Base-by-base conservation (phyloP, 2,329 filamentous ascomycete species). In the Grosmannia serpens region DNA sequence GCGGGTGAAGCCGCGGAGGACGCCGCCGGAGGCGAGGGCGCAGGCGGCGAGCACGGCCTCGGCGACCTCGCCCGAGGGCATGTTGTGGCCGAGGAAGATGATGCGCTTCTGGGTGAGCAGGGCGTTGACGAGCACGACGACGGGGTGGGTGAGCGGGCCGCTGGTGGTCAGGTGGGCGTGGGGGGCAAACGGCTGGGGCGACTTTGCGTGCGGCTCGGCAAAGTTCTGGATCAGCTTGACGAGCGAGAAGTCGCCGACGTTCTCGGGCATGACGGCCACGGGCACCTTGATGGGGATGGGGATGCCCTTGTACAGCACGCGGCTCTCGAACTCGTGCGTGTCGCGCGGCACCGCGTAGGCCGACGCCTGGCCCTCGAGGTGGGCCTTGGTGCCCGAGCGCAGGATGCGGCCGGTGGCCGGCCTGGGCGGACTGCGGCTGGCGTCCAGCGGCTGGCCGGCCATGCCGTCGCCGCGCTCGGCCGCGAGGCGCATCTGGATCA, bases 41-140 rank as follows among this genome's bases (percentile, higher is more conserved):
- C 94, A 99, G 1, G 94, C 91, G n/a, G 91, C 94, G 10, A 99
- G 80, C 3, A 99, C 94, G n/a, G 94, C 92, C 74, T 99, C 92
- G 2, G 94, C 94, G 29, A 99, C 94, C 68, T 96, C 91, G 26
- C 91, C 91, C 1, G 94, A 96, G 1, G 94, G 92, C 70, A 92
- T 86, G 67, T 95, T 95, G 75, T 99, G 88, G 3, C 94, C 94
- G 8, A 99, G 78, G 70, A 99, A 99, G 60, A 99, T 91, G 67
- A 99, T 84, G 57, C 94, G 85, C 74, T 99, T 99, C 69, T 99
- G 92, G 0, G 94, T 99, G 57, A 99, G 78, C 62, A 99, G 84
- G 0, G 91, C 94, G 68, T 99, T 99, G 66, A 94, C 85, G 27
- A 99, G 82, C 8, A 99, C 89, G 62, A 97, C 91, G 63, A 99